phyloP scores from a whole-genome alignment of 805 yeast genomes.

The Naumovozyma dairenensis region DNA sequence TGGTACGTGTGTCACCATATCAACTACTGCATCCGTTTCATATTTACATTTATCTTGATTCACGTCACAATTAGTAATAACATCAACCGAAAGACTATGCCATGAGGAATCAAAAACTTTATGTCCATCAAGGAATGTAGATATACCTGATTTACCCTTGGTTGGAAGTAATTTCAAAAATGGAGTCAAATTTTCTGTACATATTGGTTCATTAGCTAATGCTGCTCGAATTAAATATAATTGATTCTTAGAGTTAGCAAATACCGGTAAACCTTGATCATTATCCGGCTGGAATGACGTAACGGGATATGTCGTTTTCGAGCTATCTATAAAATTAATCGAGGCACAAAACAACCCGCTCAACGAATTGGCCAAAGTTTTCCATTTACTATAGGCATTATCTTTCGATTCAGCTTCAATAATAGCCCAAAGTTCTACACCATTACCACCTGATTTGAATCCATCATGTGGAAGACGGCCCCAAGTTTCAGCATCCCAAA shows the following conservation, averaged over 20 bases:
- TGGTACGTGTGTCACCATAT: conserved; percentile 62
- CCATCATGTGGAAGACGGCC: conserved; percentile 75
- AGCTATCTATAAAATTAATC: conserved; percentile 72
- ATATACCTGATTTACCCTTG: conserved; percentile 80
- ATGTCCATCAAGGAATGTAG: conserved; percentile 82
- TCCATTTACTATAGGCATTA: conserved; percentile 61
- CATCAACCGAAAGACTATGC: conserved; percentile 88
- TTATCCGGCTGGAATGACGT: conserved; percentile 26
- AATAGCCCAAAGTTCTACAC: conserved; percentile 87
- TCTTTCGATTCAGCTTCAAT: conserved; percentile 52
- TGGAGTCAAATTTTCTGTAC: conserved; percentile 95
- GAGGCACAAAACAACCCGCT: conserved; percentile 95
- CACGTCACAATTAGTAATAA: conserved; percentile 44
- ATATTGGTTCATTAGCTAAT: conserved; percentile 87
- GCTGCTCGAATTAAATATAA: conserved; percentile 68
- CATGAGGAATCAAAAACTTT: conserved; percentile 82
- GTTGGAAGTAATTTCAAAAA: conserved; percentile 84
- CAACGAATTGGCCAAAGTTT: conserved; percentile 55
- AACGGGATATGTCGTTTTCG: conserved; percentile 64
- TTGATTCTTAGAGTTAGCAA: conserved; percentile 26
- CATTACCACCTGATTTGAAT: conserved; percentile 74
- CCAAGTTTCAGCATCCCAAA: conserved; percentile 89
- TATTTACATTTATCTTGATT: conserved; percentile 34
- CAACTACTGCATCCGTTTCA: conserved; percentile 55
- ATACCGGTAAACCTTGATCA: conserved; percentile 19